phyloP scores from a whole-genome alignment of 2,329 filamentous ascomycete species.

The Ploettnerulaceae sp. region DNA sequence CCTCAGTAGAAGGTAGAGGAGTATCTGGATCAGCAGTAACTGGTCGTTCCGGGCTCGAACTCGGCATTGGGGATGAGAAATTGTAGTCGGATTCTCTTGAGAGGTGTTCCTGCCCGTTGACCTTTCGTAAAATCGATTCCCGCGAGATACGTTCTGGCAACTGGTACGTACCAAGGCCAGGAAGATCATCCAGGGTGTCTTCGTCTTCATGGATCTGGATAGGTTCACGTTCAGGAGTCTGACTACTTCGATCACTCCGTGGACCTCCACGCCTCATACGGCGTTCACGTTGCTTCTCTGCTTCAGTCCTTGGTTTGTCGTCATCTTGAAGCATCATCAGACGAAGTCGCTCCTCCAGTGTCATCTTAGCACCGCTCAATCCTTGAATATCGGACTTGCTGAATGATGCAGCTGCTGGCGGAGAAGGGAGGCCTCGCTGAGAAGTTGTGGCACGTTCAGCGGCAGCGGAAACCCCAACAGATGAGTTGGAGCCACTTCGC shows the following conservation, averaged over 20 bases:
- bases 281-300: slow-evolving; percentile 63
- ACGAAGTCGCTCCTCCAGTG: slow-evolving; percentile 78
- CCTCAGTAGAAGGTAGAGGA: slow-evolving; percentile 83
- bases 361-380: slow-evolving; percentile 71
- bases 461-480: slow-evolving; percentile 61
- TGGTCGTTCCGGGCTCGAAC: slow-evolving; percentile 53
- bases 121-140: slow-evolving; percentile 86
- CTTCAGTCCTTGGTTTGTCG: slow-evolving; percentile 50
- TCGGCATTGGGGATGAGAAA: slow-evolving; percentile 57
- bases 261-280: slow-evolving; percentile 59
- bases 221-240: slow-evolving; percentile 32
- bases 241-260: slow-evolving; percentile 40
- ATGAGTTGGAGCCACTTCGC: slow-evolving; percentile 47
- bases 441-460: slow-evolving; percentile 65
- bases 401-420: slow-evolving; percentile 60
- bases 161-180: slow-evolving; percentile 55
- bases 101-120: slow-evolving; percentile 57
- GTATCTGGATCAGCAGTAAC: slow-evolving; percentile 77
- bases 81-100: slow-evolving; percentile 58
- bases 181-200: slow-evolving; percentile 56
- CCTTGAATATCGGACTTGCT: slow-evolving; percentile 75
- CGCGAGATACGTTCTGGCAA: slow-evolving; percentile 78
- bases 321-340: slow-evolving; percentile 83
- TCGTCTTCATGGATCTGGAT: slow-evolving; percentile 49
- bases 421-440: slow-evolving; percentile 66